Percentiles rank a stretch among this genome's conserved stretches.
Evolutionary conservation across 768 basidiomycete genomes (phyloP).

Genomic region (Lactifluus echinatus): DNA sequence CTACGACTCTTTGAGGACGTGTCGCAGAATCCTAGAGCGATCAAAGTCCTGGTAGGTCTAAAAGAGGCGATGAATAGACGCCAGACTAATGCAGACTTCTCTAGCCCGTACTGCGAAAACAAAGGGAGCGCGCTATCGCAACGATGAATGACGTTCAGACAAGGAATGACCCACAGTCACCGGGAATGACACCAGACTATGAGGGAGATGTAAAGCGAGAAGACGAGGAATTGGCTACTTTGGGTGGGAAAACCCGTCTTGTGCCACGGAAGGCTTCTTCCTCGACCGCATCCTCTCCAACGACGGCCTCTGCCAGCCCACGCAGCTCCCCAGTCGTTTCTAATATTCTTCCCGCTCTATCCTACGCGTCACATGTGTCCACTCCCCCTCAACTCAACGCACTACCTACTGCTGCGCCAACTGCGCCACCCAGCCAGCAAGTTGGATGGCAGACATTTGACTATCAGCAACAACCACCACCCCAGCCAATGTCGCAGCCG

Average conservation of each 20-base stretch:
- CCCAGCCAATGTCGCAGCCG: not conserved
- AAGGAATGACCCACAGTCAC: conserved; percentile 28
- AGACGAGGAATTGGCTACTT: conserved; percentile 49
- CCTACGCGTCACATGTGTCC: conserved; percentile 38
- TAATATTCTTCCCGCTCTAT: conserved; percentile 26
- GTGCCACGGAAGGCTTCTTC: conserved; percentile 40
- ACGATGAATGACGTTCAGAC: conserved; percentile 31
- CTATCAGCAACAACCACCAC: conserved; percentile 5
- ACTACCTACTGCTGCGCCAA: not conserved
- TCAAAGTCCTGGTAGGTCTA: conserved; percentile 50
- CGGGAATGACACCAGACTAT: conserved; percentile 14
- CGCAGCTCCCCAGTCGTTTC: conserved; percentile 21
- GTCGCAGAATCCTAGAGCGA: conserved; percentile 42
- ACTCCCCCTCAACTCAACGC: conserved; percentile 32
- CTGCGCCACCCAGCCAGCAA: not conserved
- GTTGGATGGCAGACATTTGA: conserved; percentile 6
- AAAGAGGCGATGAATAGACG: not conserved
- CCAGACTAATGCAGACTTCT: not conserved
- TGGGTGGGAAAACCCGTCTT: conserved; percentile 57
- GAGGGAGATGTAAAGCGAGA: conserved; percentile 43
- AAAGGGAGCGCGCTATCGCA: conserved; percentile 40
- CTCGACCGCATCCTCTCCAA: conserved; percentile 31
- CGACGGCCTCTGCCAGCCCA: conserved; percentile 28
- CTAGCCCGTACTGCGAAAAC: conserved; percentile 54
- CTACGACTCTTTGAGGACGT: conserved; percentile 49